Evolutionary conservation across 1,139 yeast species (phyloP).

Genomic region (Pichia sp.): DNA sequence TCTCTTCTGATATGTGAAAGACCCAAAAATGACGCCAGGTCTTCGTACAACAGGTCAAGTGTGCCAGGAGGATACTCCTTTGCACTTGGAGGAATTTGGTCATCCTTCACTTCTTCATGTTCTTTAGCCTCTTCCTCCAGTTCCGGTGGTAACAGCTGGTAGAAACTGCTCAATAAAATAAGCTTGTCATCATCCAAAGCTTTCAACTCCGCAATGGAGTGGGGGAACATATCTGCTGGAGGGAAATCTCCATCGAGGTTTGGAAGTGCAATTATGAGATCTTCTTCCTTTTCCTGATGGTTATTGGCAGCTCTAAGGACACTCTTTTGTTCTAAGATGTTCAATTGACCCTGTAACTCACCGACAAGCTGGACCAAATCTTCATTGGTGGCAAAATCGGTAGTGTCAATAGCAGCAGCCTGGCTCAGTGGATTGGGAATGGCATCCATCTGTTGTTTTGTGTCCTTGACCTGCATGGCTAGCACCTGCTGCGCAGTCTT

Average conservation of each 20-base stretch:
- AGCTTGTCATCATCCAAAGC: constrained; percentile 36
- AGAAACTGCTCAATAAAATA: constrained; percentile 54
- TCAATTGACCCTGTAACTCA: constrained; percentile 83
- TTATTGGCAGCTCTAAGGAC: constrained; percentile 50
- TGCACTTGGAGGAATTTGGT: constrained; percentile 22
- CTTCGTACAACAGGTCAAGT: constrained; percentile 41
- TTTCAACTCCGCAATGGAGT: constrained; percentile 45
- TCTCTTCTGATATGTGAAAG: constrained; percentile 39
- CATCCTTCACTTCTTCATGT: constrained; percentile 31
- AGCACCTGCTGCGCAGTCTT: constrained; percentile 75
- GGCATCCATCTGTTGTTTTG: constrained; percentile 33
- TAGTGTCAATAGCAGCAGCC: constrained; percentile 32
- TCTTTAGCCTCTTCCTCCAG: constrained; percentile 38
- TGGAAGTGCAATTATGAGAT: constrained; percentile 45
- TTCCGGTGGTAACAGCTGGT: constrained; percentile 54
- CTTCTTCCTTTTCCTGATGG: constrained; percentile 26
- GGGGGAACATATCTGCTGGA: constrained; percentile 43
- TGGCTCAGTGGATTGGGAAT: constrained; percentile 23
- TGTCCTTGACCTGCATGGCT: constrained; percentile 51
- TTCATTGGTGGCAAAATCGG: constrained; percentile 67
- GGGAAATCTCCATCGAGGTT: constrained; percentile 73
- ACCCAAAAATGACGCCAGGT: constrained; percentile 64
- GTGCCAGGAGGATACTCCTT: constrained; percentile 35
- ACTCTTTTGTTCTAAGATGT: constrained; percentile 57
- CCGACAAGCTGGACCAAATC: constrained; percentile 81